A percentile compares a stretch with the other conserved stretches of the same genome.
These are phyloP conservation scores for Paxillus ammoniavirescens DNA, from an alignment of 768 basidiomycete genomes.

Conservation along the genomic window DNA sequence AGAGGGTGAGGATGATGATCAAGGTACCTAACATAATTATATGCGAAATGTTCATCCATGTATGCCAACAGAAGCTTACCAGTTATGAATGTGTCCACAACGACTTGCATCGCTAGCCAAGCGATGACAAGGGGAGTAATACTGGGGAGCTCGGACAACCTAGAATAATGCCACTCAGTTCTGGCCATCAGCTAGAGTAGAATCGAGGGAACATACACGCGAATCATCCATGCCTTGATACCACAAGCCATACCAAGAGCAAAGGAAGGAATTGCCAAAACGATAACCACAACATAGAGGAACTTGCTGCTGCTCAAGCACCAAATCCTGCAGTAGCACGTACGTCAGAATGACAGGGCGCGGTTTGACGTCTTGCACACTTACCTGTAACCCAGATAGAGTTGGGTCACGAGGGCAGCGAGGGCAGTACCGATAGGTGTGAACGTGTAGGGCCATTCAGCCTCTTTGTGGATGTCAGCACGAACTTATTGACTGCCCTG, in stretches of 20 bases:
- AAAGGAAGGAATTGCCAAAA: conserved; percentile 39
- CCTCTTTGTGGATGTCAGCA: conserved; percentile 26
- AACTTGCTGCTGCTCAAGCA: conserved; percentile 9
- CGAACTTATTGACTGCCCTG: not conserved
- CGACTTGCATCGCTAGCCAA: conserved; percentile 48
- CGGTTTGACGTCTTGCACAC: conserved; percentile 1
- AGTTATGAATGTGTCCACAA: conserved; percentile 44
- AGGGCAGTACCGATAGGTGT: conserved; percentile 46
- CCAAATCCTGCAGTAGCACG: conserved; percentile 11
- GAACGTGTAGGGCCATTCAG: conserved; percentile 51
- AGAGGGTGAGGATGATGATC: conserved; percentile 34
- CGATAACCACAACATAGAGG: conserved; percentile 36
- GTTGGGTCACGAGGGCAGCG: conserved; percentile 49
- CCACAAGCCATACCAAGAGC: conserved; percentile 44
- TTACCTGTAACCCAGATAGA: conserved; percentile 46
- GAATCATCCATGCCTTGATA: conserved; percentile 41
- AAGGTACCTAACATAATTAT: conserved; percentile 14
- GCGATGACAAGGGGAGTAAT: conserved; percentile 43
- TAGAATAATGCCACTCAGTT: conserved; percentile 10
- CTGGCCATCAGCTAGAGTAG: not conserved
- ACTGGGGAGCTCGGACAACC: conserved; percentile 40
- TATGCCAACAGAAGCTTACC: conserved; percentile 20
- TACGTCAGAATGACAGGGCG: not conserved
- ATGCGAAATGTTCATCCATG: not conserved
- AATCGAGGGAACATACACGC: conserved; percentile 31